Conservation (phyloP, 441 rosid genomes). For the Isatis lusitanica region DNA sequence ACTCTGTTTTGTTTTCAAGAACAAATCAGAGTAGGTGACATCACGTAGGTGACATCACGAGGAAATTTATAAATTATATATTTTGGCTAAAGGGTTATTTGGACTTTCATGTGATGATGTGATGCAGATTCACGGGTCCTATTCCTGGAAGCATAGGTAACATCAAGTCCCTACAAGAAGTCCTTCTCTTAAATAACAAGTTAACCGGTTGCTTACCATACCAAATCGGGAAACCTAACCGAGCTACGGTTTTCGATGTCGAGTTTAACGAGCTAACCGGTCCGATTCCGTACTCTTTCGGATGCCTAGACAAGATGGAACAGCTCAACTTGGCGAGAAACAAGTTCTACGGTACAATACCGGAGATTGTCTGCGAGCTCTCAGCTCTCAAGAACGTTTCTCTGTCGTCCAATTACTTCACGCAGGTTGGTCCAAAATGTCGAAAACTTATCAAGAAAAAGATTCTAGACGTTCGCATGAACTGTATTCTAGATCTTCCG, state of each 20-base stretch:
- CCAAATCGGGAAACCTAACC: constrained; percentile 60
- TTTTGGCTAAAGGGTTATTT: background rate
- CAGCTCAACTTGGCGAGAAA: constrained; percentile 70
- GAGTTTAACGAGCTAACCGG: constrained; percentile 64
- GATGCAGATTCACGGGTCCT: constrained; percentile 54
- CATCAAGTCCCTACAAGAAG: constrained; percentile 53
- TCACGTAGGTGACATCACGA: background rate
- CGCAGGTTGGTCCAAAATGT: constrained; percentile 60
- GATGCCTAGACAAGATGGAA: constrained; percentile 63
- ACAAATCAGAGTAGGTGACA: background rate
- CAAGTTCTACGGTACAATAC: constrained; percentile 60
- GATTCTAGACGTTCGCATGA: constrained; percentile 61
- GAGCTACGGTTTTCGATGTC: constrained; percentile 56
- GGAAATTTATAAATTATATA: background rate
- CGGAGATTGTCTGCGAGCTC: constrained; percentile 66
- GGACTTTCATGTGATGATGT: constrained; percentile 7
- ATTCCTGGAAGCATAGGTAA: constrained; percentile 57
- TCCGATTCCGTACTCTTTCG: constrained; percentile 56
- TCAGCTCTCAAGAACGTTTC: constrained; percentile 52
- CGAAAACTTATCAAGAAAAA: constrained; percentile 49
- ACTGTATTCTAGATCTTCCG: constrained; percentile 69
- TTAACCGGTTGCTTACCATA: constrained; percentile 76
- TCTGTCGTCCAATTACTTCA: constrained; percentile 65
- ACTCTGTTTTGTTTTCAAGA: background rate
- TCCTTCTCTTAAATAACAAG: constrained; percentile 63